A percentile compares a stretch with the other conserved stretches of the same genome.
Conservation (phyloP, 1,284 basidiomycete genomes). For the Ceratobasidium sp. region DNA sequence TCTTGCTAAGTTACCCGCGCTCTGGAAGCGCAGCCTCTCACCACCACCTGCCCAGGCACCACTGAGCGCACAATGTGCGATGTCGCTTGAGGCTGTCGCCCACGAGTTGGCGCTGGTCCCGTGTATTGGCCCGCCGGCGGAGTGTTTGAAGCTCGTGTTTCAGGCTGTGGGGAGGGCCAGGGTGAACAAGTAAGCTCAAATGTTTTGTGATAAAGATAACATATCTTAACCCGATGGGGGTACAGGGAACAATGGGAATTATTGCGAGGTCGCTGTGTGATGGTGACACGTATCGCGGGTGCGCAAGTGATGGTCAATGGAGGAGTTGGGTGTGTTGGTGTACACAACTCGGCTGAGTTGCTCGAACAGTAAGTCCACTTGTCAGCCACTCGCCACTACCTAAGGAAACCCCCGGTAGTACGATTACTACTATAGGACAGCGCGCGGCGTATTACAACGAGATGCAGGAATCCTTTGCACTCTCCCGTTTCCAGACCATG, state of each 20-base stretch:
- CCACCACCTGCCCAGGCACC: neutral
- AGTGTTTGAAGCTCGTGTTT: slow-evolving; percentile 4
- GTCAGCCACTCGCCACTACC: neutral
- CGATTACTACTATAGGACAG: neutral
- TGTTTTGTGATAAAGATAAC: neutral
- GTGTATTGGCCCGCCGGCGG: slow-evolving; percentile 9
- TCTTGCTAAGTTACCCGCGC: too few species aligned
- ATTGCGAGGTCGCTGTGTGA: slow-evolving; percentile 22
- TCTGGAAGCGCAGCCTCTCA: too few species aligned
- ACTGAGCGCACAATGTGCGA: slow-evolving; percentile 9
- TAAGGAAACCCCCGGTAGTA: neutral
- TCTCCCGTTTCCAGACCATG: neutral
- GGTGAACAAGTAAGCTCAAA: slow-evolving; percentile 20
- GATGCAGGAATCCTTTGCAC: neutral
- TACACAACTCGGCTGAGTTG: neutral
- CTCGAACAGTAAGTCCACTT: slow-evolving; percentile 4
- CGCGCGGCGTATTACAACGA: slow-evolving; percentile 9
- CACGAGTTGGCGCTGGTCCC: slow-evolving; percentile 29
- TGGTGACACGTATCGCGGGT: slow-evolving; percentile 21
- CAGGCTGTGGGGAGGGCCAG: neutral
- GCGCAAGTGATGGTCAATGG: slow-evolving; percentile 22
- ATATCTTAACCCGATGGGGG: neutral
- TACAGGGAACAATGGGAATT: slow-evolving; percentile 30
- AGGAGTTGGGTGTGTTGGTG: neutral
- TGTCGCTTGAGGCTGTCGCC: slow-evolving; percentile 7